Percentiles rank a stretch among this genome's conserved stretches.
Evolutionary conservation across 805 yeast species (phyloP).

Genomic region (Nematodospora valgi): DNA sequence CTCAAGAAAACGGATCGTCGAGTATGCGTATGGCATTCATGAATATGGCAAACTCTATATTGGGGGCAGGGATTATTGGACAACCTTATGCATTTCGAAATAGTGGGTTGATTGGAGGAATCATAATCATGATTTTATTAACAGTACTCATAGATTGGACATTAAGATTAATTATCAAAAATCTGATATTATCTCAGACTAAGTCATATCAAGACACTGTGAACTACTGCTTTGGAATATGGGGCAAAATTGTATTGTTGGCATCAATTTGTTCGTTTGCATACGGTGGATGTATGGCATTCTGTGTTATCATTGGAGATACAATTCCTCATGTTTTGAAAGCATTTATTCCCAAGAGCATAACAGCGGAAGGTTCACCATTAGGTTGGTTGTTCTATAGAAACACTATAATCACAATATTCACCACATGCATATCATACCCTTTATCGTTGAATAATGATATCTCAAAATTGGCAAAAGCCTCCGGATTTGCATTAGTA

Average conservation of each 20-base stretch:
- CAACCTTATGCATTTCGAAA: constrained; percentile 86
- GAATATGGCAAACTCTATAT: constrained; percentile 94
- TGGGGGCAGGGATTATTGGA: constrained; percentile 95
- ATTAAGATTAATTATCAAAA: constrained; percentile 68
- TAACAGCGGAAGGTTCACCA: constrained; percentile 24
- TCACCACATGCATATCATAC: constrained; percentile 70
- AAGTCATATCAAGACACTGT: constrained; percentile 85
- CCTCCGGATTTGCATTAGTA: constrained; percentile 78
- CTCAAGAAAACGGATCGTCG: constrained; percentile 28
- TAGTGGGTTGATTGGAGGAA: constrained; percentile 75
- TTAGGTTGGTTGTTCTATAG: constrained; percentile 59
- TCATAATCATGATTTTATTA: constrained; percentile 54
- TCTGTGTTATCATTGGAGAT: constrained; percentile 92
- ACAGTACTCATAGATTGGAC: constrained; percentile 89
- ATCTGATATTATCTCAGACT: constrained; percentile 74
- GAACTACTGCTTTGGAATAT: constrained; percentile 67
- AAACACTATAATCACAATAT: constrained; percentile 64
- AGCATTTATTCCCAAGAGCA: constrained; percentile 52
- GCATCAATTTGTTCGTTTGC: constrained; percentile 86
- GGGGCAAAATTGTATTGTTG: constrained; percentile 66
- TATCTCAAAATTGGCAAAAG: constrained; percentile 81
- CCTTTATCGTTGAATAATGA: constrained; percentile 80
- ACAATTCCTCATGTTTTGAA: constrained; percentile 86
- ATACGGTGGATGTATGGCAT: constrained; percentile 91
- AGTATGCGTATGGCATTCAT: constrained; percentile 81